Conservation (phyloP, 139 green algal genomes). For the Gonium pectorale region DNA sequence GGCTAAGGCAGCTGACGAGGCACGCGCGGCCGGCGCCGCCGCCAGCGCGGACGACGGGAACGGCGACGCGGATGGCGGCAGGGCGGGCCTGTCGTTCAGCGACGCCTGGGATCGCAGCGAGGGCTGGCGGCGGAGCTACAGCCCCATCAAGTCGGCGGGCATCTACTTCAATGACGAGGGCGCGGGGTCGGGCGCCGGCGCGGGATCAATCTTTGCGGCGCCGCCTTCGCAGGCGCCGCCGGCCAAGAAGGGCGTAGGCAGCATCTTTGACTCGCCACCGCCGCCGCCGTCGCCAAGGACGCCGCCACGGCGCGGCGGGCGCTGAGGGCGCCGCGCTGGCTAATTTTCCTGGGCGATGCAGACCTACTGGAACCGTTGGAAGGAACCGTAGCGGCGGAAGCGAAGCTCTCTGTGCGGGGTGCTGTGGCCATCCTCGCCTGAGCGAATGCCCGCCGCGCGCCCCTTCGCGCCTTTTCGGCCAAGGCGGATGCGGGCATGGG, state of each 20-base stretch:
- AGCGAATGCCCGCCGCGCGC: too few relatives aligned
- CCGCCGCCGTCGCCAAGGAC: constrained; percentile 10
- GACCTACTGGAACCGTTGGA: too few relatives aligned
- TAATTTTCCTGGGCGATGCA: too few relatives aligned
- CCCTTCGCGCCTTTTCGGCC: too few relatives aligned
- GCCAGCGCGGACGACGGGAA: background rate
- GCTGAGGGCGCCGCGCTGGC: too few relatives aligned
- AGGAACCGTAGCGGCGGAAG: too few relatives aligned
- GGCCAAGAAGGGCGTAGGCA: background rate
- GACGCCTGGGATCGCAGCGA: background rate
- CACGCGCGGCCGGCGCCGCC: background rate
- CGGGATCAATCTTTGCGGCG: constrained; percentile 3
- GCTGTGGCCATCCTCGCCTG: too few relatives aligned
- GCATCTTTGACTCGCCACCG: constrained; percentile 12
- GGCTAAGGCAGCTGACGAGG: background rate
- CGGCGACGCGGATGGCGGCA: constrained; percentile 2
- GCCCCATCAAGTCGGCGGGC: constrained; percentile 27
- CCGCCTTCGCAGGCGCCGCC: background rate
- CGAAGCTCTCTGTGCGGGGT: too few relatives aligned
- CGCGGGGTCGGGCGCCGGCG: background rate
- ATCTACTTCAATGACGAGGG: constrained; percentile 25
- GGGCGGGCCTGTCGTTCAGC: constrained; percentile 22
- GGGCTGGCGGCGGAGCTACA: constrained; percentile 26
- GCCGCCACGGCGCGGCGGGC: too few relatives aligned
- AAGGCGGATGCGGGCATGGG: too few relatives aligned